phyloP scores from a whole-genome alignment of 768 basidiomycete genomes.

The Amylocystis lapponica region DNA sequence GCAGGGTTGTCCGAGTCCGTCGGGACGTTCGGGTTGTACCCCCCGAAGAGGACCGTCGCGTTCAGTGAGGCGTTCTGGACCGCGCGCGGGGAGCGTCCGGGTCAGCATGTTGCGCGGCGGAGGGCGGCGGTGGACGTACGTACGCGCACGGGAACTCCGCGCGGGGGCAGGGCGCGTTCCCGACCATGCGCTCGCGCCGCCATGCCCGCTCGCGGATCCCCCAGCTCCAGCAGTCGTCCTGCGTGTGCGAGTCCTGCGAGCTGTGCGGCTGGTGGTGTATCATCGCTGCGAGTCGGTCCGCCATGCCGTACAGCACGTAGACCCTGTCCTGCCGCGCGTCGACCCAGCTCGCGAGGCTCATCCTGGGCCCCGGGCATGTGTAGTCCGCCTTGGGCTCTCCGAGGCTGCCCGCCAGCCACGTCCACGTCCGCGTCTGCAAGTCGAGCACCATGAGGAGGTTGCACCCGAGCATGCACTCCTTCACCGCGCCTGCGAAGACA shows the following conservation, averaged over 20 bases:
- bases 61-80: conserved; percentile 28
- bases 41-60: conserved; percentile 34
- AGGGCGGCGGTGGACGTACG: conserved; percentile 18
- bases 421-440: conserved; percentile 29
- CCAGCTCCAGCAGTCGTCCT: conserved; percentile 35
- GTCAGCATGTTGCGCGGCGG: background rate
- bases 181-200: conserved; percentile 27
- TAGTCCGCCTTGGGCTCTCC: conserved; percentile 13
- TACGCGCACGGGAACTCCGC: conserved; percentile 28
- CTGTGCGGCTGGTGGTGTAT: conserved; percentile 23
- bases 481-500: conserved; percentile 33
- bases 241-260: conserved; percentile 15
- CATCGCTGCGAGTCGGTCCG: conserved; percentile 27
- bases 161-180: conserved; percentile 30
- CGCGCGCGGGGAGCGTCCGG: too few species aligned
- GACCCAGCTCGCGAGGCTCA: conserved; percentile 31
- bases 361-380: conserved; percentile 29
- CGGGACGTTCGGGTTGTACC: conserved; percentile 28
- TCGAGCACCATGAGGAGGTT: conserved; percentile 35
- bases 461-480: conserved; percentile 25
- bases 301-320: conserved; percentile 31
- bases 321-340: conserved; percentile 24
- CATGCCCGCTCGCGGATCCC: conserved; percentile 25
- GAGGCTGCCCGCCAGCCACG: conserved; percentile 16
- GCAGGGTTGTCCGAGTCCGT: conserved; percentile 6